These are phyloP conservation scores for Monilinia fructigena DNA, from an alignment of 2,329 filamentous ascomycete genomes.

Conservation along the genomic window DNA sequence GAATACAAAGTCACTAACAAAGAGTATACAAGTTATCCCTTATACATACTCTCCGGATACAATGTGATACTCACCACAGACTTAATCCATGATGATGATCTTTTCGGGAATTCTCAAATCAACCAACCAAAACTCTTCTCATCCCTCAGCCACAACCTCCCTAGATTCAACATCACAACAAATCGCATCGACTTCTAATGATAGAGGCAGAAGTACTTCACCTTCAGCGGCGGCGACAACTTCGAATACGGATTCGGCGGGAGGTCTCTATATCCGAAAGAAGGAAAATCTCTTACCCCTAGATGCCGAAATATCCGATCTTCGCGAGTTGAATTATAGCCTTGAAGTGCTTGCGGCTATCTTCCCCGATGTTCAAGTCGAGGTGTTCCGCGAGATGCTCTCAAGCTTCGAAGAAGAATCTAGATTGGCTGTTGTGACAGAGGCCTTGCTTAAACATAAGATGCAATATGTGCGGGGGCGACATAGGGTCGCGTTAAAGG, in stretches of 20 bases:
- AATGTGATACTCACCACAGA: conserved; percentile 23
- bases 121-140: conserved; percentile 41
- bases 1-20: not conserved
- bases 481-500: conserved; percentile 49
- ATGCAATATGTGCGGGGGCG: conserved; percentile 69
- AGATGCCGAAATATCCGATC: conserved; percentile 55
- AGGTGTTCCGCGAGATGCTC: conserved; percentile 82
- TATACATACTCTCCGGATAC: conserved; percentile 9
- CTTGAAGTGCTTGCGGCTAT: conserved; percentile 67
- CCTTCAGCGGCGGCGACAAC: conserved; percentile 34
- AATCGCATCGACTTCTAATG: conserved; percentile 20
- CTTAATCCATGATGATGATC: conserved; percentile 46
- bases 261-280: conserved; percentile 52
- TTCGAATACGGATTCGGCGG: conserved; percentile 23
- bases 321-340: conserved; percentile 67
- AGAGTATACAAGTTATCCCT: conserved; percentile 1
- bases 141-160: conserved; percentile 29
- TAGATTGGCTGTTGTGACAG: conserved; percentile 72
- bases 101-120: conserved; percentile 50
- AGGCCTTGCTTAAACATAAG: conserved; percentile 71
- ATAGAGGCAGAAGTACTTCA: conserved; percentile 33
- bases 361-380: conserved; percentile 78
- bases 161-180: conserved; percentile 34
- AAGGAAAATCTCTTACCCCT: conserved; percentile 53
- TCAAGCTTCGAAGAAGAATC: conserved; percentile 73